phyloP scores from a whole-genome alignment of 805 yeast species.

The Saccharomycopsis oosterbeekiorum region DNA sequence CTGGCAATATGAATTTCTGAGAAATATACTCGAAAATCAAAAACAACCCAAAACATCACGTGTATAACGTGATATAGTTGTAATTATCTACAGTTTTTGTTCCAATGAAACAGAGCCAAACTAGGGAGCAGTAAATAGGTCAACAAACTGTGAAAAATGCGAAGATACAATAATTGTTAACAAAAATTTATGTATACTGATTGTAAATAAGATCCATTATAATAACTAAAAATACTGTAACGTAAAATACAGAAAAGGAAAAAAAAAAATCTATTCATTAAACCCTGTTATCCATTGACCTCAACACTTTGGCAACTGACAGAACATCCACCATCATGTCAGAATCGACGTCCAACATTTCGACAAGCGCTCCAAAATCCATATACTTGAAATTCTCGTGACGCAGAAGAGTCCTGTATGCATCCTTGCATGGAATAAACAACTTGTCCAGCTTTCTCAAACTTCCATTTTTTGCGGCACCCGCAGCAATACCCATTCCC shows the following conservation, averaged over 20 bases:
- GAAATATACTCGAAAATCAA: background rate
- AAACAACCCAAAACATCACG: background rate
- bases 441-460: conserved; percentile 24
- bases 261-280: conserved; percentile 28
- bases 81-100: too few species aligned
- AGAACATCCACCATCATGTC: conserved; percentile 93
- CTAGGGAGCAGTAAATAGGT: too few species aligned
- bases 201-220: background rate
- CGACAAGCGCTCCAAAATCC: conserved; percentile 65
- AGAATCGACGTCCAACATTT: conserved; percentile 54
- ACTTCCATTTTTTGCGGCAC: background rate
- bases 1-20: background rate
- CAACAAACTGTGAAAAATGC: too few species aligned
- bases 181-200: background rate
- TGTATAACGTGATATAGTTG: background rate
- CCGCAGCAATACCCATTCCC: background rate
- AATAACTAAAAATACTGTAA: background rate
- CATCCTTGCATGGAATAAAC: conserved; percentile 83
- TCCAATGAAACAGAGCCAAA: too few species aligned
- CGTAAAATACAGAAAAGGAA: too few species aligned
- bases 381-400: conserved; percentile 69
- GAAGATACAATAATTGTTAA: background rate
- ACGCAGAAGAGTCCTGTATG: conserved; percentile 75
- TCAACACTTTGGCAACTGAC: conserved; percentile 72
- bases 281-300: conserved; percentile 68